Base-by-base conservation (phyloP, 352 stramenopile species). In the Phytopythium montanum region DNA sequence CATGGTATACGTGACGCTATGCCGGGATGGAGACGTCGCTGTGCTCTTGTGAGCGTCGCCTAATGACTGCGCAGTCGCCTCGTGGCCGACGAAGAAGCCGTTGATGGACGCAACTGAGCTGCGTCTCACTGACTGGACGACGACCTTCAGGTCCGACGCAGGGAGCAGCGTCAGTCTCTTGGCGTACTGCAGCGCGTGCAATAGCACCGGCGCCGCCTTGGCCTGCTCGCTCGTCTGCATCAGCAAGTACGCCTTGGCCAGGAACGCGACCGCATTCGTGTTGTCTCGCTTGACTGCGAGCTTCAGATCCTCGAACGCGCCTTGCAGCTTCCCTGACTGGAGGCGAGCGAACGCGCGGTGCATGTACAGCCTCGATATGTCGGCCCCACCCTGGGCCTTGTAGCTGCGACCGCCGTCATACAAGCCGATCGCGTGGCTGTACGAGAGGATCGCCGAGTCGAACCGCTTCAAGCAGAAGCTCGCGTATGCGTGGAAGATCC, bases 161-260 rank as follows among this genome's bases (percentile, higher is more conserved):
- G 26, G 57, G 26, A 65, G 49, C 1, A 81, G 38, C 3, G 42
- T 51, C 53, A 83, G 69, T 16, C 66, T 54, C 53, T 72, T 78
- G 59, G 75, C 65, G 18, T 79, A 46, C 13, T 70, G 69, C 2
- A 83, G 52, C 3, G 64, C 68, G 21, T 81, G 67, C 5, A 65
- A 39, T 7, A 83, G 55, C 26, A 76, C 52, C 4, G 72, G 51
- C 5, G 65, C 50, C 13, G 69, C 71, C 36, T 51, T 61, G 3
- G 56, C 29, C 2, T 29, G 28, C 10, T 80, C 64, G 5, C 63
- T 63, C 1, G 54, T 45, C 34, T 65, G 53, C 13, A 59, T 29
- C 4, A 79, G 54, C 19, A 77, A 62, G 36, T 69, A 83, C 3
- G 71, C 74, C 41, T 77, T 81, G 7, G 74, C 66, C 42, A 83